Base-by-base conservation (phyloP, 129 eudicot species). In the Calendula officinalis region DNA sequence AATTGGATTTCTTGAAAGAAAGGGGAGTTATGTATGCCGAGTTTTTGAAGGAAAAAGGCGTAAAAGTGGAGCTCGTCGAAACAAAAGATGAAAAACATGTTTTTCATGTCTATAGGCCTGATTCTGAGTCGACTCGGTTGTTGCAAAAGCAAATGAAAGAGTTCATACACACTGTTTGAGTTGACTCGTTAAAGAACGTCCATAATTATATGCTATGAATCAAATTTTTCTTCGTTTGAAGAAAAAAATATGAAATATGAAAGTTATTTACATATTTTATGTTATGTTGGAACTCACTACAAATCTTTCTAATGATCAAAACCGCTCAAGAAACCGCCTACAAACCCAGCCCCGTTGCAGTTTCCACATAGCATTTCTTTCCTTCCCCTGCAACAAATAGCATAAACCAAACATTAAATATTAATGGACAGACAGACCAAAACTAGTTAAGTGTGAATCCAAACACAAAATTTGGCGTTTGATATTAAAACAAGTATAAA, bases 301-400 rank as follows among this genome's bases (percentile, higher is more conserved):
- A 47, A 56, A 47, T 38, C 16, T 62, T 61, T 73, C 74, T 86
- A 86, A 54, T 69, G 73, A 41, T 90, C 95, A 3, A 68, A 53
- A 4, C 91, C 79, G 66, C 88, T 90, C 87, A 90, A 43, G 77
- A 90, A 83, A 55, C 95, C 97, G 33, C 97, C 97, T 40, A 81
- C 45, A 52, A 86, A 90, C 39, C 97, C 95, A 47, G 97, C 97
- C 57, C 91, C 95, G 49, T 90, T 90, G 74, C 95, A 90, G 51
- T 67, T 70, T 9, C 95, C 97, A 16, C 97, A 90, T 45, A 90
- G 64, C 69, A 90, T 75, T 17, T 86, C 97, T 84, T 78, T 86
- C 75, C 40, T 83, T 22, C 95, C 97, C 51, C 97, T 86, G 80
- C 77, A 66, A 69, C 36, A 66, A 36, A 62, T 51, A 50, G 13